Evolutionary conservation across 495 filamentous ascomycete species (phyloP).

Genomic region (Neurospora sp.): DNA sequence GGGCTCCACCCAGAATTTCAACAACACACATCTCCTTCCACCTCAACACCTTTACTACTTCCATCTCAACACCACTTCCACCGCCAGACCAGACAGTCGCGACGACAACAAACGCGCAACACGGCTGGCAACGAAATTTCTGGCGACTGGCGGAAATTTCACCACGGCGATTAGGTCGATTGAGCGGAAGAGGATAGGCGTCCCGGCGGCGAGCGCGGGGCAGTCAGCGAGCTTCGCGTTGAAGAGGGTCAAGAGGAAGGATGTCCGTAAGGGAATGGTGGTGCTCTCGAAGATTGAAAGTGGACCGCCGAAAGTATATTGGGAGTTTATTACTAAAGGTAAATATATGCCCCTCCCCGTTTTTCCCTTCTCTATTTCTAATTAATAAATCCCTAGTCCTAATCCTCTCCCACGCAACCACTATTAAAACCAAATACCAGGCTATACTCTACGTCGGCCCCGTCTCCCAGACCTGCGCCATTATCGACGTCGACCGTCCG

Average conservation of each 20-base stretch:
- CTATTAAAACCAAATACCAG: constrained; percentile 95
- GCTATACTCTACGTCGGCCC: constrained; percentile 98
- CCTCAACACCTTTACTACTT: too few relatives aligned
- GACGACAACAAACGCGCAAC: too few relatives aligned
- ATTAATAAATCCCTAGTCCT: constrained; percentile 46
- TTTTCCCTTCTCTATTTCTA: too few relatives aligned
- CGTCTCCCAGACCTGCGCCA: constrained; percentile 89
- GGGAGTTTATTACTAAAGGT: constrained; percentile 92
- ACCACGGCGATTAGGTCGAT: constrained; percentile 87
- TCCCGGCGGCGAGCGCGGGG: constrained; percentile 81
- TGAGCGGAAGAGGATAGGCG: constrained; percentile 86
- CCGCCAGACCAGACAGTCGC: too few relatives aligned
- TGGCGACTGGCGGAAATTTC: too few relatives aligned
- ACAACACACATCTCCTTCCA: too few relatives aligned
- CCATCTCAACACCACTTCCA: too few relatives aligned
- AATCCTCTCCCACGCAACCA: constrained; percentile 94
- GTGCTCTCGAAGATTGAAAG: constrained; percentile 73
- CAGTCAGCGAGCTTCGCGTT: constrained; percentile 90
- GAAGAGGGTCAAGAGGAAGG: constrained; percentile 75
- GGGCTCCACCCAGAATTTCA: too few relatives aligned
- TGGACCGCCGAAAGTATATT: constrained; percentile 67
- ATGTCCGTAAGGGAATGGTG: constrained; percentile 98
- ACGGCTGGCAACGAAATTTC: too few relatives aligned
- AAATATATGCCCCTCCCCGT: background rate
- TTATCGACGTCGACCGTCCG: constrained; percentile 95